Base-by-base conservation (phyloP, 768 basidiomycete genomes). In the Naganishia kalamii region DNA sequence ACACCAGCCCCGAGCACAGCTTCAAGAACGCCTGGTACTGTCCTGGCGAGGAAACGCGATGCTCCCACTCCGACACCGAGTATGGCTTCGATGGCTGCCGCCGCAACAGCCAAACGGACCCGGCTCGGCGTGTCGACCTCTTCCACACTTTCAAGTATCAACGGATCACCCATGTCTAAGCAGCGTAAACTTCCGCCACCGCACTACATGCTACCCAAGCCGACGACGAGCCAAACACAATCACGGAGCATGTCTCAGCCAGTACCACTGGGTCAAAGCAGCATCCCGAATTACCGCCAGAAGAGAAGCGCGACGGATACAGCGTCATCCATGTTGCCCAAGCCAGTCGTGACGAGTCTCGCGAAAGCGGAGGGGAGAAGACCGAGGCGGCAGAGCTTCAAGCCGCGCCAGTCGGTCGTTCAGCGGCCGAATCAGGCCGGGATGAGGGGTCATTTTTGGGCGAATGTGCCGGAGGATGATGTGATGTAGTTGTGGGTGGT, bases 21-120 rank as follows among this genome's bases (percentile, higher is more conserved):
- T 17, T 61, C 51, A 11, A 47, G 65, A 25, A 62, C 65, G 0
- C 40, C 68, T n/a, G 41, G 67, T 23, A 64, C 70, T 32, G 35
- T n/a, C 3, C 10, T 63, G 13, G n/a, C 63, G 33, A 50, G 62
- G 3, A 74, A 75, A 57, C 66, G 74, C 13, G 73, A 70, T 50
- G 73, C 75, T 7, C 75, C 76, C 19, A 73, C 73, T 8, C 72
- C 76, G 1, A 75, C 74, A 7, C 76, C 76, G 21, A 40, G 54
- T 19, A 43, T 67, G 30, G 62, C 54, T 15, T 47, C 46, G 13
- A 43, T 67, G 30, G 62, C 54, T 15, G 40, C 46, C 19, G 33
- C 29, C 13, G 32, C 48, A 27, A 25, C 60, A 12, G 60, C 60
- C 54, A 65, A 65, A 35, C 64, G 64, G 11, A 23, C 44, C 23